Evolutionary conservation across 768 basidiomycete genomes (phyloP), one percentile per base, ranked within the genome.

Genomic region (Xerocomus spinulosus): DNA sequence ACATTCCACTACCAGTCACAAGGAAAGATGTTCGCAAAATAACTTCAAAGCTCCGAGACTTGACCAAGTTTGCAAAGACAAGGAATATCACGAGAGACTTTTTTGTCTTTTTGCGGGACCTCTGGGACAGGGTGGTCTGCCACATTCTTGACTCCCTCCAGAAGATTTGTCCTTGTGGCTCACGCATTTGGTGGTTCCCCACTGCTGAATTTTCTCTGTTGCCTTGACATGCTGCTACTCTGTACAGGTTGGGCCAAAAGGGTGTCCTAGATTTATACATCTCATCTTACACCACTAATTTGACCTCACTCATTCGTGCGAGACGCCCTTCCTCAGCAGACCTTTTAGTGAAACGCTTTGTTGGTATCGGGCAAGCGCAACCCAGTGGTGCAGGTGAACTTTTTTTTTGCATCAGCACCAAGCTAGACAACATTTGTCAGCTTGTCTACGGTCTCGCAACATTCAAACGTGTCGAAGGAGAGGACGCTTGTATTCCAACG

Each of bases 261-360:
- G 34, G 26, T 42, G 35, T 55, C 42, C 37, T 51, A 34, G 51
- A 44, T 9, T 15, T 48, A 2, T 52, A 53, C 23, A 32, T 57
- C 32, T 53, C 56, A 10, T 57, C 55, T 7, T 57, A 57, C 9
- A 57, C 55, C 7, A 51, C 56, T 0, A 42, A 38, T 2, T n/a
- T 57, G 14, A 40, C 28, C 1, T 41, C 55, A 5, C 56, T 57
- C 12, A 26, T 51, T 15, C 28, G 30, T 20, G 40, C 47, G 9
- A 18, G 47, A 20, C 28, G 18, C 4, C n/a, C n/a, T 18, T 15
- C 8, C 26, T 34, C 13, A 9, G 3, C 17, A 3, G 9, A 5
- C 10, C 4, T 9, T 5, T 18, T 55, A 2, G 17, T n/a, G 7
- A n/a, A n/a, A n/a, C n/a, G n/a, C n/a, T n/a, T n/a, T n/a, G n/a